Base-by-base conservation (phyloP, 2,329 filamentous ascomycete species). In the Colletotrichum sansevieriae region DNA sequence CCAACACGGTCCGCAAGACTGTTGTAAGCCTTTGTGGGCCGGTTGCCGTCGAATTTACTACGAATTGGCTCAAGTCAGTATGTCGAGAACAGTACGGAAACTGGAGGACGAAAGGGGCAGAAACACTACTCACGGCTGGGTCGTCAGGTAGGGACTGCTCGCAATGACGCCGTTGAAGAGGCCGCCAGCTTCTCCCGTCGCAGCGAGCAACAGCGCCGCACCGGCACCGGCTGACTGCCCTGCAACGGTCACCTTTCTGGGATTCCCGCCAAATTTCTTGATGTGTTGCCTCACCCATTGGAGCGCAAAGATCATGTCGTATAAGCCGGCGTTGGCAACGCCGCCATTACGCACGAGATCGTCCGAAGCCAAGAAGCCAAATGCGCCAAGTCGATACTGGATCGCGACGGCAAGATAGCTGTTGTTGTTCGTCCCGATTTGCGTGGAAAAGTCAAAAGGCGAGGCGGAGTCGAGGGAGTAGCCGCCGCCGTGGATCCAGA, bases 231-330 rank as follows among this genome's bases (percentile, higher is more conserved):
- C 44, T 5, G 60, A 64, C 11, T 68, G 60, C 5, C 65, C 65
- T 9, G 46, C 62, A 8, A 68, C 47, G 1, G 65, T 68, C 8
- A 68, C 61, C 15, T 25, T 47, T 1, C 20, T 35, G 15, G 65
- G 39, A 2, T 73, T 66, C n/a, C 71, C 71, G 3, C 71, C 71
- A 43, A 73, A 73, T 20, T 68, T 63, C 35, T 41, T 12, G 52
- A 73, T 72, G 11, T 73, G 52, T 44, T 60, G 56, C 22, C 71
- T 61, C 18, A 73, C 71, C 72, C 72, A 73, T 43, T 44, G 52
- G 3, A 68, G 54, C 20, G 61, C 61, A 15, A 35, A 70, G 9
- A 44, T 54, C 71, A 52, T 68, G 29, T 29, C 63, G 46, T 68
- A 63, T 3, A 75, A 51, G 8, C 73, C 72, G 4, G 70, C 72